Evolutionary conservation across 208 protist genomes (phyloP), one percentile per base, ranked within the genome.

Genomic region (Leishmania gerbilli): DNA sequence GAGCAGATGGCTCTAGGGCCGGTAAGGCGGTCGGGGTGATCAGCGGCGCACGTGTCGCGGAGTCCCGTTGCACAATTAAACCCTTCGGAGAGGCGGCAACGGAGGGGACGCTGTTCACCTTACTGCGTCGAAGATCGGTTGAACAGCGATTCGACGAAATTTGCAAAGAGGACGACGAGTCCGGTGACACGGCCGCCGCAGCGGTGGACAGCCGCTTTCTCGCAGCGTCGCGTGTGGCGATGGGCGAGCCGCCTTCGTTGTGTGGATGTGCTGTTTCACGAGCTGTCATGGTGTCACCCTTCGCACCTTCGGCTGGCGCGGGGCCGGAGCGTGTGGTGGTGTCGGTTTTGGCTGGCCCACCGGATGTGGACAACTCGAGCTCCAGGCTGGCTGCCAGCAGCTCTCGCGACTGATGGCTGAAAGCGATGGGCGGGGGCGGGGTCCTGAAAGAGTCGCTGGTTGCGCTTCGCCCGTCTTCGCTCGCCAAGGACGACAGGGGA

Each of bases 401-500:
- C 60, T 85, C 82, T 2, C 72, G 71, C 21, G 82, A 71, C 9
- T 24, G 82, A 37, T 49, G 56, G 17, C 31, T 49, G 72, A 45
- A 58, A 56, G 79, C 53, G 55, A 74, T 51, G n/a, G 76, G 78
- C 47, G 72, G 37, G 49, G 71, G 77, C 42, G 64, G 77, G 3
- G 82, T 85, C 31, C 77, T 72, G 49, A 85, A 64, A 9, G 82
- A 85, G 64, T 85, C 82, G 72, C 82, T 85, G 60, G 79, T 68
- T 6, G 64, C 82, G 49, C 82, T 85, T 62, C 71, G 82, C 27
- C 82, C 82, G 42, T 74, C 79, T 8, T 87, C 83, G 76, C 83
- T 87, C 58, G 77, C 65, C 47, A 60, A 62, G 9, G 83, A 87
- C 13, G 83, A 83, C n/a, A 87, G 13, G 47, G 83, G 79, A 72